Base-by-base conservation (phyloP, 495 filamentous ascomycete species). In the Lentithecium fluviatile region DNA sequence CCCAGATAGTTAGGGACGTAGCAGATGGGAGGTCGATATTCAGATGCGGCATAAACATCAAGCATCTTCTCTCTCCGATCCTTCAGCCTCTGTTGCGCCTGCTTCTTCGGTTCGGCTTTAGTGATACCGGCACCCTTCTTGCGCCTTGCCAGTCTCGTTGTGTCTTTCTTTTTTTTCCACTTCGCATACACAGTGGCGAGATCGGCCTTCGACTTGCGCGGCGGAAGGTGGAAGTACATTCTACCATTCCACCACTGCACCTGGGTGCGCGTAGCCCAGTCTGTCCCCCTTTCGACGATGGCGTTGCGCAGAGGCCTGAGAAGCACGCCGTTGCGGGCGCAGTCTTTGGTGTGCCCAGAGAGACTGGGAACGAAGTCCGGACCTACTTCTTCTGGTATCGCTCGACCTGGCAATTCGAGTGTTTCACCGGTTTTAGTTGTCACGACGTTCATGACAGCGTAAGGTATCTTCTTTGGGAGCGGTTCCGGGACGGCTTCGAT, bases 1-100 rank as follows among this genome's bases (percentile, higher is more conserved):
- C 60, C 50, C 11, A 65, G 56, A 29, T 60, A 56, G 12, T 23
- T 56, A 1, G 62, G 62, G 1, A 56, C 23, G 25, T 60, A 65
- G 56, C 56, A 55, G 49, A 65, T 60, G 2, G 37, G 51, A 13
- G 62, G 62, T 2, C 56, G 40, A 24, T 45, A 50, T 13, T 56
- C 52, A 5, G 56, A 51, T 17, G 45, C 12, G 0, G 49, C 56
- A 23, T 26, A 55, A 8, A 58, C 32, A 21, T 63, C 60, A 2
- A 56, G 24, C 45, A 63, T 45, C 25, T 40, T 63, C 2, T 57
- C 20, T 15, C 42, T 56, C 59, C 56, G 56, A 4, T 55, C 56
- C 37, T 64, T 48, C 20, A 24, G 19, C 43, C 40, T 58, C 20
- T 25, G 25, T 21, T 20, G 13, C 5, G 20, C 24, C 19, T 26